phyloP scores from a whole-genome alignment of 192 early-diverging fungal species.

The Mortierella alpina region DNA sequence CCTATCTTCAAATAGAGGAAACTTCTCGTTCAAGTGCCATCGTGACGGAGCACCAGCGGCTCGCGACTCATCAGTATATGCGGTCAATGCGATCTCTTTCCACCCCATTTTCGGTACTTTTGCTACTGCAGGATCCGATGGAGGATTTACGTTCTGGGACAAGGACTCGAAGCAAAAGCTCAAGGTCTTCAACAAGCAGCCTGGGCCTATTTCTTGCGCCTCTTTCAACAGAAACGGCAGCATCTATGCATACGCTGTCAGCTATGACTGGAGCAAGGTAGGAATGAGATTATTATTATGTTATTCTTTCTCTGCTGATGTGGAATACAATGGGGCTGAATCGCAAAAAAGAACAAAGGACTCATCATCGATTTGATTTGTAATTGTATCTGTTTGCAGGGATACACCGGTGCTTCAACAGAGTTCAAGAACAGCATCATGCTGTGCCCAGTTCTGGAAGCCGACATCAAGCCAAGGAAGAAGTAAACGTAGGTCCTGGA shows the following conservation, averaged over 20 bases:
- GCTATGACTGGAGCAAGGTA: slow-evolving; percentile 90
- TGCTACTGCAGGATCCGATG: slow-evolving; percentile 90
- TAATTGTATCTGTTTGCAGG: slow-evolving; percentile 1
- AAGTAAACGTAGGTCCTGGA: slow-evolving; percentile 19
- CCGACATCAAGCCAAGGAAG: slow-evolving; percentile 51
- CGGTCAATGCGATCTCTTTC: slow-evolving; percentile 81
- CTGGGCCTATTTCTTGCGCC: slow-evolving; percentile 73
- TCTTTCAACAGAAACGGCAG: slow-evolving; percentile 85
- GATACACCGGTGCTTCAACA: slow-evolving; percentile 29
- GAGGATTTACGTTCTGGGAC: slow-evolving; percentile 94
- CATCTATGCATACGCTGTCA: slow-evolving; percentile 92
- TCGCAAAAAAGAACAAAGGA: background rate
- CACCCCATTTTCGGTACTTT: slow-evolving; percentile 92
- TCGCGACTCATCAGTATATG: slow-evolving; percentile 65
- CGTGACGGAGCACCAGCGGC: slow-evolving; percentile 70
- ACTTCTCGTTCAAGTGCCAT: slow-evolving; percentile 97
- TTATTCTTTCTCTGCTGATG: background rate
- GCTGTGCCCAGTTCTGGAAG: slow-evolving; percentile 42
- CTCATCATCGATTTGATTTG: background rate
- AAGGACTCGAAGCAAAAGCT: slow-evolving; percentile 91
- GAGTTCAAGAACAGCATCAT: slow-evolving; percentile 42
- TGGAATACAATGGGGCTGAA: background rate
- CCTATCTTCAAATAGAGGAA: slow-evolving; percentile 57
- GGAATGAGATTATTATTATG: background rate
- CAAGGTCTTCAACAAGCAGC: slow-evolving; percentile 76